phyloP scores from a whole-genome alignment of 164 flowering plant genomes.

The Cinnamomum micranthum region DNA sequence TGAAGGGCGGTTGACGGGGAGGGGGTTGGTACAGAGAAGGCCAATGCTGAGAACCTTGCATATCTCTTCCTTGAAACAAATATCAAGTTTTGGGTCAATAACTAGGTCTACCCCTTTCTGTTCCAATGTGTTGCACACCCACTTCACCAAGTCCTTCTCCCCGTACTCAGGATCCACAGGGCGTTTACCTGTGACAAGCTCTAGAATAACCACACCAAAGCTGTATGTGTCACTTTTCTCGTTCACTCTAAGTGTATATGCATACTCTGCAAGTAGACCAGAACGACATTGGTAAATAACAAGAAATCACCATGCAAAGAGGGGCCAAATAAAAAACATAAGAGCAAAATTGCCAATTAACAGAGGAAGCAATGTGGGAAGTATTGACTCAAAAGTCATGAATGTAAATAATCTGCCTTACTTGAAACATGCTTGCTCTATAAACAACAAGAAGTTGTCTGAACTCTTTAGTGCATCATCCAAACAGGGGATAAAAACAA shows the following conservation, averaged over 20 bases:
- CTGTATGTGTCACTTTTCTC: constrained; percentile 98
- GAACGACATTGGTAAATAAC: not conserved
- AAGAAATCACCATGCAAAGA: not conserved
- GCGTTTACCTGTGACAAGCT: constrained; percentile 71
- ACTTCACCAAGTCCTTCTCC: constrained; percentile 87
- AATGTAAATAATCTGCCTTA: too few species aligned
- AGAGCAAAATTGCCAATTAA: not conserved
- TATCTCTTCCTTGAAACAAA: constrained; percentile 75
- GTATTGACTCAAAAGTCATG: too few species aligned
- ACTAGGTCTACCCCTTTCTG: constrained; percentile 78
- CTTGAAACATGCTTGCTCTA: too few species aligned
- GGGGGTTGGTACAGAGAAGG: constrained; percentile 82
- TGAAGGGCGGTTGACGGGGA: constrained; percentile 91
- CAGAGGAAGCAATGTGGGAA: not conserved
- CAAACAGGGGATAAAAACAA: too few species aligned
- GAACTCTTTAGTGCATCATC: too few species aligned
- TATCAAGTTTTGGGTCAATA: constrained; percentile 70
- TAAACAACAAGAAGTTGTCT: too few species aligned
- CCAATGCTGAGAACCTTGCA: constrained; percentile 76
- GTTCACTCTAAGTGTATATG: constrained; percentile 85
- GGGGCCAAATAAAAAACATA: not conserved
- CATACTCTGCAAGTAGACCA: constrained; percentile 63
- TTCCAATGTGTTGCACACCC: constrained; percentile 78
- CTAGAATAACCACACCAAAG: constrained; percentile 88
- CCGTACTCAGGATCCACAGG: constrained; percentile 84